Evolutionary conservation across 257 asterid species (phyloP).

Genomic region (Oldenlandia corymbosa): DNA sequence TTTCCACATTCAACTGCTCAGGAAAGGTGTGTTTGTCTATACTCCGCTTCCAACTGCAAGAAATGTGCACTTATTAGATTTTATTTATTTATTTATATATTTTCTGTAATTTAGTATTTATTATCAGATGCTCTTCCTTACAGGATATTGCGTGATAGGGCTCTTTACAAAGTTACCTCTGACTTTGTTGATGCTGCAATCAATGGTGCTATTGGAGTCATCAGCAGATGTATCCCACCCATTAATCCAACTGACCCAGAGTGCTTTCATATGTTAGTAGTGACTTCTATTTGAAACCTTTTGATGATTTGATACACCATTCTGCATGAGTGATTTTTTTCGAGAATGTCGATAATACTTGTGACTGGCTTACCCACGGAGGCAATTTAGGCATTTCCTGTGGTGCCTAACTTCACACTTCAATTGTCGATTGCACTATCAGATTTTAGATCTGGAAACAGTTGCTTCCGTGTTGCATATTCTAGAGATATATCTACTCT

Average conservation of each 20-base stretch:
- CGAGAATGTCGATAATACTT: neutral
- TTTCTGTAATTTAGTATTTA: conserved; percentile 1
- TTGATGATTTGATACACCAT: neutral
- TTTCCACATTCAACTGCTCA: conserved; percentile 76
- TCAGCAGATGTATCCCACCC: conserved; percentile 85
- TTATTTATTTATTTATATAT: conserved; percentile 2
- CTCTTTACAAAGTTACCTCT: conserved; percentile 82
- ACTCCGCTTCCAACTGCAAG: conserved; percentile 10
- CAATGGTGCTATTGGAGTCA: conserved; percentile 88
- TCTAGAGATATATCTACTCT: neutral
- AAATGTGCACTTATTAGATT: neutral
- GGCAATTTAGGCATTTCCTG: neutral
- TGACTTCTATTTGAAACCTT: neutral
- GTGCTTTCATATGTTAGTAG: conserved; percentile 87
- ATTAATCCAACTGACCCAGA: conserved; percentile 98
- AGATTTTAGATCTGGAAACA: neutral
- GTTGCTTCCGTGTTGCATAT: too few species aligned
- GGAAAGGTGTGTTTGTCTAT: conserved; percentile 69
- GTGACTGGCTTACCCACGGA: neutral
- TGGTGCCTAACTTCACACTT: neutral
- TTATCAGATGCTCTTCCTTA: conserved; percentile 13
- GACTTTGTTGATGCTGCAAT: conserved; percentile 95
- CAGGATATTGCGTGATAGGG: conserved; percentile 92
- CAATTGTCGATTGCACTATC: neutral
- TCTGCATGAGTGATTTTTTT: neutral